Evolutionary conservation across 2,329 filamentous ascomycete genomes (phyloP).

Genomic region (Cadophora sp.): DNA sequence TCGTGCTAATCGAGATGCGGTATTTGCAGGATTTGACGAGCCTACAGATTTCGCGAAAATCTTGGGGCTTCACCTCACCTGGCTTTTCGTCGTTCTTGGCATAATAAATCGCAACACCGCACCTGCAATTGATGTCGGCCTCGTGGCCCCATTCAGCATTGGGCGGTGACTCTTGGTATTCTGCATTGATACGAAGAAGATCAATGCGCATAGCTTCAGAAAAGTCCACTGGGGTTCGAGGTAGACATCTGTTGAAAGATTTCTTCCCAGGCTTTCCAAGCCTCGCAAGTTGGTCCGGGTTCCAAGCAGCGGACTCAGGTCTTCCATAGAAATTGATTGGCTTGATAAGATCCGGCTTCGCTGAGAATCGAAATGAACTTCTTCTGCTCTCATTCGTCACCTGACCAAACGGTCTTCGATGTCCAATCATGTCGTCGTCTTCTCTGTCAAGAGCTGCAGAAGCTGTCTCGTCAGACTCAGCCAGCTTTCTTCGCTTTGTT

Average conservation of each 20-base stretch:
- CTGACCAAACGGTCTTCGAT: constrained; percentile 30
- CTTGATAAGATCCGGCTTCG: constrained; percentile 27
- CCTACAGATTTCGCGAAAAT: constrained; percentile 27
- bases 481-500: constrained; percentile 38
- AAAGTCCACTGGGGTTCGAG: constrained; percentile 30
- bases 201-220: constrained; percentile 36
- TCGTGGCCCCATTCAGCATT: background rate
- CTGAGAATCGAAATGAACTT: constrained; percentile 12
- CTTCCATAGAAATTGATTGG: constrained; percentile 35
- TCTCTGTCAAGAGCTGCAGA: constrained; percentile 10
- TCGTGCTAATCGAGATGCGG: constrained; percentile 18
- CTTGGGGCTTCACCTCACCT: constrained; percentile 20
- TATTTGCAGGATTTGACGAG: constrained; percentile 25
- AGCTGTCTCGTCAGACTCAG: background rate
- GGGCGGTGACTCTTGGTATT: background rate
- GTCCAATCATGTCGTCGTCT: constrained; percentile 1
- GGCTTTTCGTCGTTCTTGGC: constrained; percentile 31
- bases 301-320: background rate
- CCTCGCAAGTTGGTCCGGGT: background rate
- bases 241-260: constrained; percentile 25
- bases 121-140: constrained; percentile 32
- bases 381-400: constrained; percentile 32
- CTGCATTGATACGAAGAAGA: constrained; percentile 30
- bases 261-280: constrained; percentile 15
- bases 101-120: constrained; percentile 34